Conservation (phyloP, 495 filamentous ascomycete genomes). For the Hypomontagnella submonticulosa region DNA sequence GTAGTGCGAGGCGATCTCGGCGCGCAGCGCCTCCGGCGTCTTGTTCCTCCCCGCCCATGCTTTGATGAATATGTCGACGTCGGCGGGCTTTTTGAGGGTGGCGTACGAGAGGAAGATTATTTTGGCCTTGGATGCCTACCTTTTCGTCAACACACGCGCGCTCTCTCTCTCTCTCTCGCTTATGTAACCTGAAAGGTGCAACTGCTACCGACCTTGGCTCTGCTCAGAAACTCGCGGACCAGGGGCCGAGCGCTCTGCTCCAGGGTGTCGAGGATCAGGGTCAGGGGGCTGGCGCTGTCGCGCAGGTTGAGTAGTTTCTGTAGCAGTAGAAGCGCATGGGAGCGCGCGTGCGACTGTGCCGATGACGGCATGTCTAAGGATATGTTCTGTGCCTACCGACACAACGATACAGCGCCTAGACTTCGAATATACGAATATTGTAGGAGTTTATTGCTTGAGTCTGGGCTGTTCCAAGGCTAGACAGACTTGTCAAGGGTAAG, state of each 20-base stretch:
- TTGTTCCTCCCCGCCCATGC: slow-evolving; percentile 68
- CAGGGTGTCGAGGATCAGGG: slow-evolving; percentile 82
- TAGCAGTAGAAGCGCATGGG: slow-evolving; percentile 87
- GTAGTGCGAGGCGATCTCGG: slow-evolving; percentile 68
- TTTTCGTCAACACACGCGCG: too few relatives aligned
- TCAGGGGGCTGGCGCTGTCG: slow-evolving; percentile 86
- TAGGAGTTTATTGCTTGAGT: neutral
- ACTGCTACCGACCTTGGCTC: slow-evolving; percentile 74
- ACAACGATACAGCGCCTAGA: neutral
- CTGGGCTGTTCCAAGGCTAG: neutral
- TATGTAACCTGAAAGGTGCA: too few relatives aligned
- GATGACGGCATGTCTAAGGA: slow-evolving; percentile 57
- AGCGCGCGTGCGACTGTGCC: slow-evolving; percentile 73
- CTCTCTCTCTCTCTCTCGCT: too few relatives aligned
- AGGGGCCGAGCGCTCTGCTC: slow-evolving; percentile 83
- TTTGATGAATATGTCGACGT: slow-evolving; percentile 71
- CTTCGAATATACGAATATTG: neutral
- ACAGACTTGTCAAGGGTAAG: neutral
- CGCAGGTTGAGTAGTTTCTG: slow-evolving; percentile 82
- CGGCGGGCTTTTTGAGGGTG: slow-evolving; percentile 66
- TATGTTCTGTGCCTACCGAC: neutral
- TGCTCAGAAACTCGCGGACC: slow-evolving; percentile 75
- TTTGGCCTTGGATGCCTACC: slow-evolving; percentile 62
- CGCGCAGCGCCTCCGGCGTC: slow-evolving; percentile 58
- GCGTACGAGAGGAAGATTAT: slow-evolving; percentile 83